Evolutionary conservation across 1,284 basidiomycete species (phyloP).

Genomic region (Phylloporus sp.): DNA sequence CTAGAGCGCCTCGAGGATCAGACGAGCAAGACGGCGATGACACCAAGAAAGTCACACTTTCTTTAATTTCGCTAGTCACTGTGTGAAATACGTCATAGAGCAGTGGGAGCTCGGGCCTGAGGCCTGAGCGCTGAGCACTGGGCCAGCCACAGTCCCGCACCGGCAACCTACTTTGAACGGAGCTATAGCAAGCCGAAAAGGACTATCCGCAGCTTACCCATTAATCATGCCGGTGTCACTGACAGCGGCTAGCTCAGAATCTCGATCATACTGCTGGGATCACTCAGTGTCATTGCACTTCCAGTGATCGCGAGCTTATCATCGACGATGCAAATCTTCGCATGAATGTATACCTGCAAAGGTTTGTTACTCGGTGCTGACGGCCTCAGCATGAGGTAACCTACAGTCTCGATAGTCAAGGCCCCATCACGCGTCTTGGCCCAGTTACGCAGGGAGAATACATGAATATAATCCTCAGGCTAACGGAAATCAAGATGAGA

Average conservation of each 20-base stretch:
- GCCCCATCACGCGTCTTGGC: slow-evolving; percentile 87
- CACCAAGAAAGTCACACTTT: slow-evolving; percentile 52
- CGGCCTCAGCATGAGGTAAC: slow-evolving; percentile 16
- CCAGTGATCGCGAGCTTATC: slow-evolving; percentile 96
- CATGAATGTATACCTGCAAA: slow-evolving; percentile 87
- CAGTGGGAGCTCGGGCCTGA: too few species aligned
- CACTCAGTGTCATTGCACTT: slow-evolving; percentile 99
- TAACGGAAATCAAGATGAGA: slow-evolving; percentile 38
- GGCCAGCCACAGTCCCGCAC: slow-evolving; percentile 65
- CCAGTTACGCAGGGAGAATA: slow-evolving; percentile 95
- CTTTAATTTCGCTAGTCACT: slow-evolving; percentile 49
- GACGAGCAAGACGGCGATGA: slow-evolving; percentile 12
- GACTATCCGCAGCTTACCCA: slow-evolving; percentile 57
- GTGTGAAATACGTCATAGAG: slow-evolving; percentile 47
- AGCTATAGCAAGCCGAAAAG: slow-evolving; percentile 47
- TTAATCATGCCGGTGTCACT: slow-evolving; percentile 98
- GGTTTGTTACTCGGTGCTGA: slow-evolving; percentile 11
- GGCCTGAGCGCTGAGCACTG: too few species aligned
- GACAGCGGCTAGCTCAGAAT: slow-evolving; percentile 93
- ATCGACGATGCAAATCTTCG: slow-evolving; percentile 87
- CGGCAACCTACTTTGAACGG: slow-evolving; percentile 95
- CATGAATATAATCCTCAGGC: slow-evolving; percentile 93
- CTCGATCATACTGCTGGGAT: slow-evolving; percentile 93
- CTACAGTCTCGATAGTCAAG: slow-evolving; percentile 88
- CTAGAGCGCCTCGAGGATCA: slow-evolving; percentile 49